Percentiles rank a stretch among this genome's conserved stretches.
phyloP scores from a whole-genome alignment of 2,329 filamentous ascomycete genomes.

The Onygena corvina region DNA sequence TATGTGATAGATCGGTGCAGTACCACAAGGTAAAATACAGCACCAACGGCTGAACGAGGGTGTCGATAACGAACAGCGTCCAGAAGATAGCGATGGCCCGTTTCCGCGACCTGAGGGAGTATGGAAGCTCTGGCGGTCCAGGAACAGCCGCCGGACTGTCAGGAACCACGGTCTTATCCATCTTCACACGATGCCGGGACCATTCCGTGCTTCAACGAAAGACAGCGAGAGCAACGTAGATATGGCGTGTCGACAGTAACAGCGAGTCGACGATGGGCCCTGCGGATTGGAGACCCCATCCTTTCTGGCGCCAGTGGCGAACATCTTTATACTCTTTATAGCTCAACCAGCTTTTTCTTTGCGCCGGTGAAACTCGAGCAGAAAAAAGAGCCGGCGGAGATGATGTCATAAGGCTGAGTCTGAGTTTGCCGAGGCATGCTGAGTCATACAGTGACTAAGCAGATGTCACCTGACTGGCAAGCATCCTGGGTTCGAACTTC shows the following conservation, averaged over 20 bases:
- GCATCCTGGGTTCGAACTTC: constrained; percentile 10
- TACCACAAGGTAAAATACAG: constrained; percentile 53
- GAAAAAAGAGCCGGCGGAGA: neutral
- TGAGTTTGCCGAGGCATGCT: neutral
- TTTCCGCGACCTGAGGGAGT: constrained; percentile 43
- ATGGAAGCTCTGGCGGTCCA: constrained; percentile 42
- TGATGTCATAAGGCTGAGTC: constrained; percentile 6
- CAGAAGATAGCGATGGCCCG: constrained; percentile 48
- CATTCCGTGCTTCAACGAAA: neutral
- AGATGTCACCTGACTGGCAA: neutral
- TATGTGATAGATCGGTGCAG: constrained; percentile 38
- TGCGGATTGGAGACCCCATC: neutral
- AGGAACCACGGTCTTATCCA: constrained; percentile 25
- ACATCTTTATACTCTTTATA: neutral
- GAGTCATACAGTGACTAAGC: neutral
- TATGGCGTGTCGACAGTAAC: neutral
- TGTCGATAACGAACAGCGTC: constrained; percentile 48
- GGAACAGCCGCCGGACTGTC: constrained; percentile 9
- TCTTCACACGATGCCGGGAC: constrained; percentile 9
- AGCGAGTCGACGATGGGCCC: too few species aligned
- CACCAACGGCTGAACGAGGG: constrained; percentile 45
- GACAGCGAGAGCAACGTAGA: neutral
- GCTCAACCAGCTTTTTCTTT: neutral
- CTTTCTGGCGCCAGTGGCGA: neutral
- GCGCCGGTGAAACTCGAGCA: neutral